Conservation (phyloP, 176 grass and related monocot species). For the Puya raimondii region DNA sequence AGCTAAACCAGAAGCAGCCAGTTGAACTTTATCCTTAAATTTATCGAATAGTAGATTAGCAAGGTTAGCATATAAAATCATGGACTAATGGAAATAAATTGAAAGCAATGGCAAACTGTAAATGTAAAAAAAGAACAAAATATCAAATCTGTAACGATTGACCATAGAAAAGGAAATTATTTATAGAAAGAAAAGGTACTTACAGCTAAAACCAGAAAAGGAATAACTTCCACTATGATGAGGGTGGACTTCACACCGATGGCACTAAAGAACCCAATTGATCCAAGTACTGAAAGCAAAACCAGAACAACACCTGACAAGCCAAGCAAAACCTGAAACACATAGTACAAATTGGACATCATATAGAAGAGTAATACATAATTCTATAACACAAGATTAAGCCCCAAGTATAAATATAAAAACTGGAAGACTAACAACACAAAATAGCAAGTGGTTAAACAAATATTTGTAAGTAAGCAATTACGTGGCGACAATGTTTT, state of each 20-base stretch:
- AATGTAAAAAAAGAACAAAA: constrained; percentile 4
- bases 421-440: too few species aligned
- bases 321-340: constrained; percentile 79
- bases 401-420: background rate
- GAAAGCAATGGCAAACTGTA: background rate
- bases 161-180: constrained; percentile 9
- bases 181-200: constrained; percentile 26
- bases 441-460: too few species aligned
- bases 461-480: too few species aligned
- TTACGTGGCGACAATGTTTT: too few species aligned
- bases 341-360: constrained; percentile 16
- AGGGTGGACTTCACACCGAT: constrained; percentile 91
- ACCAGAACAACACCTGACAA: constrained; percentile 83
- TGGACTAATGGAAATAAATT: too few species aligned
- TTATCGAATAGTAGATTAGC: too few species aligned
- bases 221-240: constrained; percentile 99
- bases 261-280: constrained; percentile 87
- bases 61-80: too few species aligned
- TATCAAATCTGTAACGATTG: background rate
- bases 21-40: too few species aligned
- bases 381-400: background rate
- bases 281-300: constrained; percentile 91
- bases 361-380: background rate
- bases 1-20: too few species aligned
- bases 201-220: constrained; percentile 96